Base-by-base conservation (phyloP, 169 alveolate species). In the Plasmodium gonderi region DNA sequence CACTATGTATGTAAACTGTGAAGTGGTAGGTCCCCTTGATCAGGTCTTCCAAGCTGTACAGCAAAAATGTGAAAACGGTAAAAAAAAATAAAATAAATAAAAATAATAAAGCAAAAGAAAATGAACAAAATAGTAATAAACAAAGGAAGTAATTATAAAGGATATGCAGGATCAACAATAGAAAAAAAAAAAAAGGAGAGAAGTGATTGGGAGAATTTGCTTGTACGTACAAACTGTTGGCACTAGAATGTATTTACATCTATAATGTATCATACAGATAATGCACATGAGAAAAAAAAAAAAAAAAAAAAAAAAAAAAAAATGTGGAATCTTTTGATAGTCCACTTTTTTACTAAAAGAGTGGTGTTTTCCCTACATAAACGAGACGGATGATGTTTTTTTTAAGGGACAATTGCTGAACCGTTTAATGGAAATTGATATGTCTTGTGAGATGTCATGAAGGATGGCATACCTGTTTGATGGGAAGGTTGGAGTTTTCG, bases 371-470 rank as follows among this genome's bases (percentile, higher is more conserved):
- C 12, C 91, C 77, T 83, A 83, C 92, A 45, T 83, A 54, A 83
- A 83, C 38, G 83, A 83, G 42, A 83, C 76, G 6, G 74, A 33
- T 5, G 92, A 69, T 45, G 77, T 36, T 69, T 72, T 83, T 76
- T 72, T 83, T 68, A 64, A 40, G 31, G 81, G 17, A n/a, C 31
- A 9, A 47, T 47, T 69, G 64, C 17, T 83, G 45, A 69, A 69
- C 29, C 92, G 69, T 76, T 83, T 83, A 44, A 83, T 83, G 42
- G 92, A 83, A 33, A 83, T 42, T 23, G 92, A 44, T 83, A 60
- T 72, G 64, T 83, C 82, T 83, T 83, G 78, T 20, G 20, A 17
- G 17, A 60, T 17, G 64, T 83, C 92, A 29, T 83, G 92, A 17
- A 83, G 92, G 47, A 83, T 69, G 42, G 82, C 83, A 76, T 69